Percentiles rank a stretch among this genome's conserved stretches.
Evolutionary conservation across 768 basidiomycete species (phyloP).

Genomic region (Termitomyces sp.): DNA sequence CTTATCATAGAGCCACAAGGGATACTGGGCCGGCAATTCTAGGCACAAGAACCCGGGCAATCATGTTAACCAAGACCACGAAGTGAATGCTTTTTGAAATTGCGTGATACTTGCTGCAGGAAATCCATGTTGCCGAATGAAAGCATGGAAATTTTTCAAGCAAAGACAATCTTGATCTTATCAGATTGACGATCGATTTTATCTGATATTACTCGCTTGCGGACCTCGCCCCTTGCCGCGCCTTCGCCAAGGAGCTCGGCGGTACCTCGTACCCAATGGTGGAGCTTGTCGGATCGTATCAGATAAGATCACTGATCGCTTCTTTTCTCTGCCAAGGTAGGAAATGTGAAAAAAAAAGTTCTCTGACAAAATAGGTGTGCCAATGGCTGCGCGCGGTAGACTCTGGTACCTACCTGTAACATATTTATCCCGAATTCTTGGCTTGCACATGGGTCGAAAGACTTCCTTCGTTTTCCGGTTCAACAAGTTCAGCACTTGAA

Average conservation of each 20-base stretch:
- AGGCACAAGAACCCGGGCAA: neutral
- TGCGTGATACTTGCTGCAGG: constrained; percentile 3
- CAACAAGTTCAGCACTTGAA: neutral
- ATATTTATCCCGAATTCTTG: neutral
- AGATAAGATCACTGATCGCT: constrained; percentile 26
- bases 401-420: neutral
- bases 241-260: constrained; percentile 11
- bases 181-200: constrained; percentile 20
- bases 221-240: constrained; percentile 1
- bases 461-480: neutral
- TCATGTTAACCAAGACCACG: neutral
- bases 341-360: neutral
- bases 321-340: constrained; percentile 11
- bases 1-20: neutral
- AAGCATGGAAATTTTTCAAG: neutral
- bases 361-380: neutral
- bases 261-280: constrained; percentile 14
- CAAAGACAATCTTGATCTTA: constrained; percentile 14
- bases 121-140: neutral
- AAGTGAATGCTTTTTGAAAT: neutral
- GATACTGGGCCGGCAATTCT: neutral
- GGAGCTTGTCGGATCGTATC: constrained; percentile 23
- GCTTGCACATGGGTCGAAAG: neutral
- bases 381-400: neutral
- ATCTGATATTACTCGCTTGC: constrained; percentile 19